phyloP scores from a whole-genome alignment of 176 grass and related monocot genomes.

The Alopecurus myosuroides region DNA sequence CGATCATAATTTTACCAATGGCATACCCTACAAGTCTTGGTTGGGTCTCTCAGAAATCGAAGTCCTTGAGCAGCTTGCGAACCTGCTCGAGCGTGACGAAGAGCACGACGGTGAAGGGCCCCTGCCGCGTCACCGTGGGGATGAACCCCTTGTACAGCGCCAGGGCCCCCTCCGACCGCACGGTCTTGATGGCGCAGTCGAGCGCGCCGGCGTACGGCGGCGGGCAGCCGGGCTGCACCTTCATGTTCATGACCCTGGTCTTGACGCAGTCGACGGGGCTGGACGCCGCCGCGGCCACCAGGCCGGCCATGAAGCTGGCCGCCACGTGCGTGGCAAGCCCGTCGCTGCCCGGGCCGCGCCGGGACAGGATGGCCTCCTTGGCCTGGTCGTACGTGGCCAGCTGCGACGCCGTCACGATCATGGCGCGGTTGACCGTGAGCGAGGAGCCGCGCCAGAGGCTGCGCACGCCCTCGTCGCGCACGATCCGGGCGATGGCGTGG shows the following conservation, averaged over 20 bases:
- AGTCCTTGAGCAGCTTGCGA: conserved; percentile 78
- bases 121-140: conserved; percentile 85
- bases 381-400: conserved; percentile 88
- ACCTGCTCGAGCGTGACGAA: conserved; percentile 99
- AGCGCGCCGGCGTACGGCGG: conserved; percentile 75
- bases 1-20: neutral
- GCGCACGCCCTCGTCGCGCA: conserved; percentile 63
- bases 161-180: conserved; percentile 59
- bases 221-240: conserved; percentile 43
- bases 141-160: conserved; percentile 94
- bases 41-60: conserved; percentile 41
- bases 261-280: conserved; percentile 85
- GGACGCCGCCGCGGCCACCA: conserved; percentile 65
- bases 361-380: conserved; percentile 72
- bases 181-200: conserved; percentile 80
- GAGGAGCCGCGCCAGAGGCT: conserved; percentile 80
- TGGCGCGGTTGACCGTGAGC: conserved; percentile 85
- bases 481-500: conserved; percentile 75
- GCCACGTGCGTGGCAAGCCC: conserved; percentile 70
- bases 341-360: conserved; percentile 30
- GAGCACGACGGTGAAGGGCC: conserved; percentile 90
- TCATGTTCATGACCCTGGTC: conserved; percentile 95
- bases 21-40: neutral
- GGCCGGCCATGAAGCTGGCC: conserved; percentile 66
- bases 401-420: conserved; percentile 94